Conservation (phyloP, 1,284 basidiomycete species). For the Polyporus tsugae region DNA sequence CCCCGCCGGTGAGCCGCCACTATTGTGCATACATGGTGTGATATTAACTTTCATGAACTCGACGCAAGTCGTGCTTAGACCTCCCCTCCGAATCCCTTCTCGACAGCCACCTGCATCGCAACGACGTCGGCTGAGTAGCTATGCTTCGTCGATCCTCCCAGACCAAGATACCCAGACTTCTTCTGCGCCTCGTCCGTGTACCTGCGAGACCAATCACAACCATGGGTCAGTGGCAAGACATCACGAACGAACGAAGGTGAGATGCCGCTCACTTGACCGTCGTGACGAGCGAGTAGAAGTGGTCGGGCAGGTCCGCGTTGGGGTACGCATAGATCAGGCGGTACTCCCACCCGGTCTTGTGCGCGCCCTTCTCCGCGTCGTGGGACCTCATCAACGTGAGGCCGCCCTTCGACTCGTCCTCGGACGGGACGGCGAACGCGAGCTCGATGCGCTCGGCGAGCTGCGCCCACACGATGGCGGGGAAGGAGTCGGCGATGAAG, state of each 20-base stretch:
- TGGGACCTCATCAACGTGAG: not conserved
- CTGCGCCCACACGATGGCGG: not conserved
- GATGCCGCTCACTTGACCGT: not conserved
- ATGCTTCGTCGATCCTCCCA: not conserved
- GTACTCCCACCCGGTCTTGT: not conserved
- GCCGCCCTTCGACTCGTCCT: not conserved
- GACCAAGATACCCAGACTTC: not conserved
- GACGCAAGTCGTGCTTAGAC: not conserved
- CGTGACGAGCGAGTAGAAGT: constrained; percentile 2
- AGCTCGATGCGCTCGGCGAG: not conserved
- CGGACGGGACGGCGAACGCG: not conserved
- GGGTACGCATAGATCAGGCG: constrained; percentile 5
- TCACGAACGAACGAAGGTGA: not conserved
- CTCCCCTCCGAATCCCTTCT: not conserved
- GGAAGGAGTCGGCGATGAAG: not conserved
- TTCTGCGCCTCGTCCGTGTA: not conserved
- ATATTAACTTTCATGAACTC: not conserved
- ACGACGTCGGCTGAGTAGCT: not conserved
- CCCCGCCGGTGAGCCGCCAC: not conserved
- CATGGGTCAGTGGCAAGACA: not conserved
- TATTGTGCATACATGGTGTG: not conserved
- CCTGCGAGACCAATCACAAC: not conserved
- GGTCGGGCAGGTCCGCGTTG: not conserved
- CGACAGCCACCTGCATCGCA: constrained; percentile 3
- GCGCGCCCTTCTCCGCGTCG: not conserved